Evolutionary conservation across 257 asterid genomes (phyloP), one percentile per base, ranked within the genome.

Genomic region (Vinca minor): DNA sequence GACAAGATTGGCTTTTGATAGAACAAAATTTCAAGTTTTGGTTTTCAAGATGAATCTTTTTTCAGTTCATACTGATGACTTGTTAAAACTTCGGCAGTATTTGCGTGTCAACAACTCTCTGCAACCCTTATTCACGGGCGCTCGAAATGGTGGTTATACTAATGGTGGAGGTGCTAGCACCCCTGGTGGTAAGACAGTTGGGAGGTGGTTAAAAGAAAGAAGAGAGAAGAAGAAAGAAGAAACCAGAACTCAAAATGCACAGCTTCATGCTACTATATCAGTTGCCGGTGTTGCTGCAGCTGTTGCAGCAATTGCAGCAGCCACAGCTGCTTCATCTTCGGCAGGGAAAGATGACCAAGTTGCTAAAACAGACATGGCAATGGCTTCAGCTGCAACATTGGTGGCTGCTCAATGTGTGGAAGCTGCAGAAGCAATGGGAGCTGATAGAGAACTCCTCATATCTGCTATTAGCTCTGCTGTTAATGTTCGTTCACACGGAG

Each of bases 401-500:
- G 96, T 93, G 29, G 99, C 99, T 4, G 95, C 96, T 3, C 99
- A 93, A 64, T 93, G 97, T 54, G 95, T 93, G 62, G 99, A 93
- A 74, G 94, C 99, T 36, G 96, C 99, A 18, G 99, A 93, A 81
- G 66, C 78, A 1, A 83, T 87, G 86, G 99, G 97, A 5, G 97
- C 95, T 18, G 99, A 93, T n/a, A 80, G 97, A 3, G 95, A 93
- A 60, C 96, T 84, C 72, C 91, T 93, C 66, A 70, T 87, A 76
- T 84, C 97, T 0, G 97, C 99, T 21, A 84, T 89, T 55, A 84
- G 91, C 83, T 89, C 99, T n/a, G 99, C 99, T 53, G 95, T 93
- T 52, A 89, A 71, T 69, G 94, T 89, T 23, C 87, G 87, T 0
- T 85, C 95, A 0, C 96, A 93, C 21, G 99, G 95, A 29, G 99